A percentile compares a stretch with the other conserved stretches of the same genome.
phyloP scores from a whole-genome alignment of 306 rosid genomes.

The Malus fusca region DNA sequence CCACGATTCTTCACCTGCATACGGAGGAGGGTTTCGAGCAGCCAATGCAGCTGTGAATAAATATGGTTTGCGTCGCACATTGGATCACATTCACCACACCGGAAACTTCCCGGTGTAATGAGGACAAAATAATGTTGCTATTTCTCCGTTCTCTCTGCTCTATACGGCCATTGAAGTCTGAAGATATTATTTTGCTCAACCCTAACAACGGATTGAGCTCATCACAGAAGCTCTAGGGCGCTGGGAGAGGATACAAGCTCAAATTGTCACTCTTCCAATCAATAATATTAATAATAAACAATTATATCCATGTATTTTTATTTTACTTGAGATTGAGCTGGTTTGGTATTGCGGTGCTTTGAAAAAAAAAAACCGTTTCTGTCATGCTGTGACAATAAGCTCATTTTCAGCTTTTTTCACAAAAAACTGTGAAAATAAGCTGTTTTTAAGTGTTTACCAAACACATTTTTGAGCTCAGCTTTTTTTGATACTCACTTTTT shows the following conservation, averaged over 20 bases:
- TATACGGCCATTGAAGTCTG: neutral
- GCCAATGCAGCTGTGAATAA: constrained; percentile 79
- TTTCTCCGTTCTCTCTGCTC: neutral
- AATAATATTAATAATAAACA: neutral
- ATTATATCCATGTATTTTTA: neutral
- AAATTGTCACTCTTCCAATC: constrained; percentile 14
- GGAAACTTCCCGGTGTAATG: constrained; percentile 69
- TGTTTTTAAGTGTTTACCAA: too few species aligned
- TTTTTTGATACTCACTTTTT: too few species aligned
- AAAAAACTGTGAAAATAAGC: too few species aligned
- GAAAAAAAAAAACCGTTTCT: too few species aligned
- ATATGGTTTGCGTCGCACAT: constrained; percentile 70
- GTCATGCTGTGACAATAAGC: too few species aligned
- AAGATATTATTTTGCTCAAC: neutral
- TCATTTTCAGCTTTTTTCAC: too few species aligned
- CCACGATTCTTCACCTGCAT: constrained; percentile 78
- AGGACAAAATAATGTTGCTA: neutral
- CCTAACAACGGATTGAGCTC: constrained; percentile 15
- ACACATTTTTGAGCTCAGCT: too few species aligned
- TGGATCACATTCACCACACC: constrained; percentile 68
- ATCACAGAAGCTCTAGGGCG: constrained; percentile 15
- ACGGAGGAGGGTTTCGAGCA: constrained; percentile 90
- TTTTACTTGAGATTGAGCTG: neutral
- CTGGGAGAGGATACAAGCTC: constrained; percentile 18
- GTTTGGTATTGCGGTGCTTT: too few species aligned